Percentiles rank a stretch among this genome's conserved stretches.
These are phyloP conservation scores for Hyphodiscus hymeniophilus DNA, from an alignment of 495 filamentous ascomycete genomes.

Conservation along the genomic window DNA sequence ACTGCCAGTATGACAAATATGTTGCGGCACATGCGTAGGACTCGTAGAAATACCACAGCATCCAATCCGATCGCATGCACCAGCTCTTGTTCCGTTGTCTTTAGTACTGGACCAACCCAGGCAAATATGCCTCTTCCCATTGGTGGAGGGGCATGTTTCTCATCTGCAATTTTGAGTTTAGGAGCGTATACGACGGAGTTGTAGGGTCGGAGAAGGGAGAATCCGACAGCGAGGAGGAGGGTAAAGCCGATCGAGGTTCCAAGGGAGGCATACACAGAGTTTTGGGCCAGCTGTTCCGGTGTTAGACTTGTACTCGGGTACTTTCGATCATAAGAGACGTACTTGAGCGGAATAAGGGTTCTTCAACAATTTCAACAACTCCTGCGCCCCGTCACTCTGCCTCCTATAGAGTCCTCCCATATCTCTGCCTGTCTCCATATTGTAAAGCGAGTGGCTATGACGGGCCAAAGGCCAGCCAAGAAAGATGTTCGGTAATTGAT, in stretches of 20 bases:
- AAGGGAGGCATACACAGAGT: constrained; percentile 71
- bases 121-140: constrained; percentile 79
- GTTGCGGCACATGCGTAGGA: constrained; percentile 86
- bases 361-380: constrained; percentile 30
- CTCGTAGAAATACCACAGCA: constrained; percentile 81
- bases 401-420: neutral
- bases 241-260: constrained; percentile 73
- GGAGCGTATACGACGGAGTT: constrained; percentile 90
- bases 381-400: constrained; percentile 10
- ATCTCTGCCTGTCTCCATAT: constrained; percentile 7
- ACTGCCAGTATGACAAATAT: constrained; percentile 70
- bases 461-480: constrained; percentile 19
- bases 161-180: constrained; percentile 85
- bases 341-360: constrained; percentile 42
- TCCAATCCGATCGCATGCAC: constrained; percentile 79
- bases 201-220: constrained; percentile 84
- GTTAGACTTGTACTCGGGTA: constrained; percentile 10
- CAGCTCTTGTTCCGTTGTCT: constrained; percentile 65
- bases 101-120: constrained; percentile 73
- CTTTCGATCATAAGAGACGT: constrained; percentile 2
- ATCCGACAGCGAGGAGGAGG: constrained; percentile 60
- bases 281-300: constrained; percentile 28
- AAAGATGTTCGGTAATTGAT: neutral
- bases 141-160: constrained; percentile 86
- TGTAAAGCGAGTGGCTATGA: constrained; percentile 20